Evolutionary conservation across 208 protist genomes (phyloP), one percentile per base, ranked within the genome.

Genomic region (Trypanosoma cruzi): DNA sequence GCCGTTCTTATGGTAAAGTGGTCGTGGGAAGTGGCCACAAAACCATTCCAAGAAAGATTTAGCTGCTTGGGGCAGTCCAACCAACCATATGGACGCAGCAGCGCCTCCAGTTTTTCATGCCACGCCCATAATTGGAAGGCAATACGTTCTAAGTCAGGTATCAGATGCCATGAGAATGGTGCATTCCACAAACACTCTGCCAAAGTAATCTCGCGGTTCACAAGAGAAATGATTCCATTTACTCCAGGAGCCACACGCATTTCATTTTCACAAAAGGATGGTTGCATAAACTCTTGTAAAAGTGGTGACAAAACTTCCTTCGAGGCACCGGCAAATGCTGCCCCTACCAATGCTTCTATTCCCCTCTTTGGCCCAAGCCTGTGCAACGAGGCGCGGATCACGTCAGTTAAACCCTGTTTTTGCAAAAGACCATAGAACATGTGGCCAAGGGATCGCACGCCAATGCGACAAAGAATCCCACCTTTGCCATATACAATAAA

Each of bases 401-500:
- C 44, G 14, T 50, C 56, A 31, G 28, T 46, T 22, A 26, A 36
- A 14, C 49, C 32, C 4, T 50, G 46, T 11, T 50, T 29, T 29
- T 59, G 8, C 20, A 74, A 18, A 34, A 79, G 31, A 40, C 64
- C 48, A 11, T 44, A 32, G 20, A 71, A 20, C 32, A 73, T 54
- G 16, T 42, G 32, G 6, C 73, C 73, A 29, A 73, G 24, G 7
- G 65, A 31, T 7, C 18, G 64, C 32, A 64, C 61, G 48, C 66
- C 70, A 31, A 89, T 73, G 20, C 70, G 73, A 22, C 79, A 70
- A 4, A 83, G 58, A 31, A 80, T 68, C 31, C 80, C 79, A 59
- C 67, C 70, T 31, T 42, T 59, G 18, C 79, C 84, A 61, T 93
- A 93, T 8, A 90, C 71, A 53, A 70, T 78, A 68, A 76, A 93